phyloP scores from a whole-genome alignment of 345 rosid species.

The Populus simonii region DNA sequence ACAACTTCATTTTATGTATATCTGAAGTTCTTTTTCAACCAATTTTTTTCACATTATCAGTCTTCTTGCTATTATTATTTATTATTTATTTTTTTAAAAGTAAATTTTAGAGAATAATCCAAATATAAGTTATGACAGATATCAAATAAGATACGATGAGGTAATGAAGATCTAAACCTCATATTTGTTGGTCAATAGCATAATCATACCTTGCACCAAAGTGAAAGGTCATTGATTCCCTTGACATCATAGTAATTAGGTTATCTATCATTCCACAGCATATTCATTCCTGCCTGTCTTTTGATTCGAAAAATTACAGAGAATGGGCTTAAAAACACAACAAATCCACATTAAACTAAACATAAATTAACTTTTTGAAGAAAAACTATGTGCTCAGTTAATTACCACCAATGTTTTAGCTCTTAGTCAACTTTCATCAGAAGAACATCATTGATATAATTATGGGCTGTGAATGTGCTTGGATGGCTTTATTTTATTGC shows the following conservation, averaged over 20 bases:
- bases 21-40: too few species aligned
- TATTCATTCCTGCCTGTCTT: not conserved
- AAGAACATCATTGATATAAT: not conserved
- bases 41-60: fast-evolving
- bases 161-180: not conserved
- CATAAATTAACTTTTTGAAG: too few species aligned
- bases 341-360: not conserved
- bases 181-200: not conserved
- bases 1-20: too few species aligned
- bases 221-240: not conserved
- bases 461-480: not conserved
- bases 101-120: too few species aligned
- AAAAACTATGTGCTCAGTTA: not conserved
- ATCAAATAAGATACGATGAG: too few species aligned
- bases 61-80: too few species aligned
- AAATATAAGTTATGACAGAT: too few species aligned
- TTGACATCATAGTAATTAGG: not conserved
- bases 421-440: too few species aligned
- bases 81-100: too few species aligned
- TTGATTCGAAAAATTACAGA: not conserved
- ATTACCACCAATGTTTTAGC: not conserved
- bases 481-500: not conserved
- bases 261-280: too few species aligned
- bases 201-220: not conserved
- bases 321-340: too few species aligned